Conservation (phyloP, 148 eudicot genomes). For the Fallopia convolvulus region DNA sequence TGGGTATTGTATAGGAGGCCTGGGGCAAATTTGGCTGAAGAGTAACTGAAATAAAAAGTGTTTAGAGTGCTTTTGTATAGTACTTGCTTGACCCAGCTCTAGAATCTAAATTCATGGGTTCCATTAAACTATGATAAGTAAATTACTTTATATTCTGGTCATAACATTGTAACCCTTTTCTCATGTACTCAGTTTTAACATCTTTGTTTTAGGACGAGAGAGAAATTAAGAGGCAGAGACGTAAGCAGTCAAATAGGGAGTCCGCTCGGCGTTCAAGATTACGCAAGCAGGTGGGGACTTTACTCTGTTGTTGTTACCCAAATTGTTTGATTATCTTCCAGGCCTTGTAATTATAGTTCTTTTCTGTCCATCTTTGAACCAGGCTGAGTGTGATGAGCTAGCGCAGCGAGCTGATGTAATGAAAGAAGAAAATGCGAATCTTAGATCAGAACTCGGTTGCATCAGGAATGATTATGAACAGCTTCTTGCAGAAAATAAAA, state of each 20-base stretch:
- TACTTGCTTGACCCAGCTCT: not conserved
- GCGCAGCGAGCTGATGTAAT: conserved; percentile 82
- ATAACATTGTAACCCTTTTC: not conserved
- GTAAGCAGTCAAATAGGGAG: conserved; percentile 97
- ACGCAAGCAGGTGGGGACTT: conserved; percentile 73
- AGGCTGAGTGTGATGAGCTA: conserved; percentile 96
- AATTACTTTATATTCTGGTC: not conserved
- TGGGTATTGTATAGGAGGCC: not conserved
- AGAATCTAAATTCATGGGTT: not conserved
- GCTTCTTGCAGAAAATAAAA: conserved; percentile 58
- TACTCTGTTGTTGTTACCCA: not conserved
- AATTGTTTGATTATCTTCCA: conserved; percentile 1
- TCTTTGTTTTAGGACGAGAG: conserved; percentile 65
- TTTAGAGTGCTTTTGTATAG: not conserved
- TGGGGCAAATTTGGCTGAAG: not conserved
- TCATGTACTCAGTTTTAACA: not conserved
- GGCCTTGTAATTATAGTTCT: not conserved
- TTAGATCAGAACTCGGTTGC: conserved; percentile 69
- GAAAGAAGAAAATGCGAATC: conserved; percentile 80
- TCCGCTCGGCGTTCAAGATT: conserved; percentile 95
- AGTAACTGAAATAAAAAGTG: not conserved
- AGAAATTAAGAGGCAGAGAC: conserved; percentile 87
- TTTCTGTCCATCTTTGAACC: conserved; percentile 5
- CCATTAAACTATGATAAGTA: not conserved
- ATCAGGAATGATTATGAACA: conserved; percentile 69